Percentiles rank a stretch among this genome's conserved stretches.
These are phyloP conservation scores for Coemansia reversa DNA, from an alignment of 192 early-diverging fungal genomes.

Conservation along the genomic window DNA sequence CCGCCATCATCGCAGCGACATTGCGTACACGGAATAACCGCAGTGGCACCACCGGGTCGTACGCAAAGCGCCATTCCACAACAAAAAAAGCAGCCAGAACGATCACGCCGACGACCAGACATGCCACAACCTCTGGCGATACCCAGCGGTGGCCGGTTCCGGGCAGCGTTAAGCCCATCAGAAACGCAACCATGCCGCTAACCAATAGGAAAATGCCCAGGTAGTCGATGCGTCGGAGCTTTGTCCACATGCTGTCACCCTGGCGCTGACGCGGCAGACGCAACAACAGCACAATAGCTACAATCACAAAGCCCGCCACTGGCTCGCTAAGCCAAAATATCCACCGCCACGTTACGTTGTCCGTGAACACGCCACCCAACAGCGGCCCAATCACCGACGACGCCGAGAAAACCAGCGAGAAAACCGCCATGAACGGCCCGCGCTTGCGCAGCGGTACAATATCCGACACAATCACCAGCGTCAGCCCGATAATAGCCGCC, in stretches of 20 bases:
- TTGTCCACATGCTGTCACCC: slow-evolving; percentile 30
- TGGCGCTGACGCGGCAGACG: slow-evolving; percentile 30
- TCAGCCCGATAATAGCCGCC: slow-evolving; percentile 65
- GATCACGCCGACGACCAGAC: slow-evolving; percentile 54
- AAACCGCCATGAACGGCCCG: slow-evolving; percentile 64
- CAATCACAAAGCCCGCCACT: slow-evolving; percentile 51
- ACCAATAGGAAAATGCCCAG: slow-evolving; percentile 63
- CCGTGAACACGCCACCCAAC: slow-evolving; percentile 61
- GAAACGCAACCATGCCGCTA: slow-evolving; percentile 57
- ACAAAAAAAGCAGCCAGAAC: slow-evolving; percentile 56
- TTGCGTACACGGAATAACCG: slow-evolving; percentile 59
- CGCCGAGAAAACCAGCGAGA: slow-evolving; percentile 59
- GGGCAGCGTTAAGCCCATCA: slow-evolving; percentile 73
- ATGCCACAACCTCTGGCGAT: slow-evolving; percentile 59
- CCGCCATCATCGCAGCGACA: slow-evolving; percentile 58
- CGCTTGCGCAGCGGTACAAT: slow-evolving; percentile 66
- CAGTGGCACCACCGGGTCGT: slow-evolving; percentile 68
- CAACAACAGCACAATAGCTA: slow-evolving; percentile 43
- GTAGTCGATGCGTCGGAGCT: slow-evolving; percentile 66
- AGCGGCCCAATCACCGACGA: slow-evolving; percentile 63
- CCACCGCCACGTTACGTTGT: slow-evolving; percentile 58
- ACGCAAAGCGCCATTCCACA: slow-evolving; percentile 57
- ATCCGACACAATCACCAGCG: slow-evolving; percentile 72
- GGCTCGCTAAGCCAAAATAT: slow-evolving; percentile 67
- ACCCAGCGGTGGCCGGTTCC: slow-evolving; percentile 68